phyloP scores from a whole-genome alignment of 1,139 yeast species.

The Petasospora fabianii region DNA sequence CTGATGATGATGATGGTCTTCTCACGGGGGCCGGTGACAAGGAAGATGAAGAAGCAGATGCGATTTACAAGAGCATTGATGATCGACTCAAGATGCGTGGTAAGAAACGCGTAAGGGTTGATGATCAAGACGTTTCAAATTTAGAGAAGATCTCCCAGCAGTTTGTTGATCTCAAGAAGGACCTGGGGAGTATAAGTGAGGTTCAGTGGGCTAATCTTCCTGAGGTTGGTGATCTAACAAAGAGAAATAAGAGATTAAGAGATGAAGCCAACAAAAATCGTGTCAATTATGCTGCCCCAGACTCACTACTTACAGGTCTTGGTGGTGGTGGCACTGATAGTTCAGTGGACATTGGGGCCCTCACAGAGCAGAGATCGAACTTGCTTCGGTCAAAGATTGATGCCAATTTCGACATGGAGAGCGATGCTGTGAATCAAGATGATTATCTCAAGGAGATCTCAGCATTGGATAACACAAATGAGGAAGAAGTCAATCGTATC shows the following conservation, averaged over 20 bases:
- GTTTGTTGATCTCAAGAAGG: conserved; percentile 60
- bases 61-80: conserved; percentile 64
- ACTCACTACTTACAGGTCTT: conserved; percentile 46
- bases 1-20: conserved; percentile 30
- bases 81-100: conserved; percentile 42
- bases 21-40: conserved; percentile 34
- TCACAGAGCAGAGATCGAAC: conserved; percentile 35
- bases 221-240: conserved; percentile 85
- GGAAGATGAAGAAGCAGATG: conserved; percentile 78
- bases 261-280: conserved; percentile 59
- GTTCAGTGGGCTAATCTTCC: conserved; percentile 84
- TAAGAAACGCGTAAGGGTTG: conserved; percentile 33
- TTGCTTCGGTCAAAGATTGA: conserved; percentile 35
- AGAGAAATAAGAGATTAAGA: conserved; percentile 69
- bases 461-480: conserved; percentile 25
- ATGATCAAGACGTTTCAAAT: conserved; percentile 25
- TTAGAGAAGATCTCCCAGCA: conserved; percentile 37
- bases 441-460: conserved; percentile 38
- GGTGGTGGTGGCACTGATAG: conserved; percentile 26
- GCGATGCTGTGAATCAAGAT: conserved; percentile 32
- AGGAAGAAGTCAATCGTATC: conserved; percentile 52
- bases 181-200: conserved; percentile 52
- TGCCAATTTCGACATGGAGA: conserved; percentile 27
- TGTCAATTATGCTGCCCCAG: conserved; percentile 83
- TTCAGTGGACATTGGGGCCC: conserved; percentile 31